Conservation (phyloP, 768 basidiomycete genomes). For the Boletus rubroflammeus region DNA sequence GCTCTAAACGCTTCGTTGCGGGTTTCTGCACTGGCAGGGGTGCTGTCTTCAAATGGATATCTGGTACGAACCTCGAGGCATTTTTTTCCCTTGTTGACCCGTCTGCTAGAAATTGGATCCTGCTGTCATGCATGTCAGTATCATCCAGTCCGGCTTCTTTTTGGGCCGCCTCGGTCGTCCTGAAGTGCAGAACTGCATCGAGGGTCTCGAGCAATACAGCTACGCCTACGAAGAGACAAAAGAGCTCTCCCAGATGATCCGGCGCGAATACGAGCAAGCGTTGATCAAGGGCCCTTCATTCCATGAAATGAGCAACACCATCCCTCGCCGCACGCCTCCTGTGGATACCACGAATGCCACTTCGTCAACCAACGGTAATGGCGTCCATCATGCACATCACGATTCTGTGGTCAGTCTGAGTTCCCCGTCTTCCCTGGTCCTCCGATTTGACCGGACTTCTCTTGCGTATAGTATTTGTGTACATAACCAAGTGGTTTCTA, state of each 20-base stretch:
- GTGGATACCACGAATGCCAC: constrained; percentile 11
- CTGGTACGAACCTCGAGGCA: constrained; percentile 46
- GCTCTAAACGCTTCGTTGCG: constrained; percentile 82
- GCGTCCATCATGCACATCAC: constrained; percentile 13
- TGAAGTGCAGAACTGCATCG: constrained; percentile 81
- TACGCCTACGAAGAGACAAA: constrained; percentile 84
- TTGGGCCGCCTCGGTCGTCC: constrained; percentile 80
- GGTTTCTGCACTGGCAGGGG: constrained; percentile 83
- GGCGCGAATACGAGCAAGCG: constrained; percentile 44
- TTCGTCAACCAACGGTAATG: constrained; percentile 17
- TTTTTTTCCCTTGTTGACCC: constrained; percentile 10
- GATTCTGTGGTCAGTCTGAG: constrained; percentile 18
- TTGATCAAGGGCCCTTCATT: constrained; percentile 36
- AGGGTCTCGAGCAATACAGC: constrained; percentile 84
- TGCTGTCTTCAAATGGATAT: constrained; percentile 85
- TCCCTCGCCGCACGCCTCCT: constrained; percentile 25
- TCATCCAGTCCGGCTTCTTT: constrained; percentile 78
- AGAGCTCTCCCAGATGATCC: constrained; percentile 69
- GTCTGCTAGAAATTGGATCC: constrained; percentile 65
- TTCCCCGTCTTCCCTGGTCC: neutral
- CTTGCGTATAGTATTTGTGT: constrained; percentile 23
- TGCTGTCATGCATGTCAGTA: constrained; percentile 84
- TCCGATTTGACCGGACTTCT: constrained; percentile 12
- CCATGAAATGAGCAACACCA: constrained; percentile 39
- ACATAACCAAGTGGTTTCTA: constrained; percentile 12